Base-by-base conservation (phyloP, 2,329 filamentous ascomycete species). In the Xylariaceae sp. region DNA sequence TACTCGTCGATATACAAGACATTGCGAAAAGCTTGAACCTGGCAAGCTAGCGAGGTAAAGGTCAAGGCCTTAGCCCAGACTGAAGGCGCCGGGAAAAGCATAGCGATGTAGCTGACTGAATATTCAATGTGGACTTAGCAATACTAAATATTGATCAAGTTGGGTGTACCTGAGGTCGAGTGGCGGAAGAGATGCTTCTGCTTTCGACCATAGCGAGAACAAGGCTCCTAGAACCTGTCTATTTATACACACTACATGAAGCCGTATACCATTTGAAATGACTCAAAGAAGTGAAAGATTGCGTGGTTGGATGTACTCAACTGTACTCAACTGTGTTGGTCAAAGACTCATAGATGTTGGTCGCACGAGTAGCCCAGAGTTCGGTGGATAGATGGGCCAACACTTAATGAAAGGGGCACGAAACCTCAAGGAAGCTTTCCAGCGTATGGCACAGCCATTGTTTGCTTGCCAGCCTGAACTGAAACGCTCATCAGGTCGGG, bases 1-100 rank as follows among this genome's bases (percentile, higher is more conserved):
- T 59, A 53, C 60, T 55, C 47, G 15, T 62, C 60, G 39, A 60
- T 57, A 34, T 62, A 62, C 35, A 62, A 35, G 48, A 58, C 55
- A 52, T 58, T 60, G 17, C 61, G 61, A 37, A 62, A 60, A 51
- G 51, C 51, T 15, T 52, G 17, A 8, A 17, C 8, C 48, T 48
- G 34, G 45, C 30, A n/a, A 15, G 10, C 7, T 8, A 54, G 13
- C 11, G 52, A 56, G 37, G 53, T 17, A 13, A 58, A 53, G 44
- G 37, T 15, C 4, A 60, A 42, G 35, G 34, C 51, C 35, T 13
- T 54, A 35, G 50, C 53, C 56, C 42, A 59, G 23, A 34, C 50
- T 11, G 47, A 44, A 15, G 2, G 17, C 18, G 11, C 44, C 51
- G 37, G 8, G 10, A 44, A 52, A 34, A 37, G 34, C 52, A 58